Conservation (phyloP, 306 rosid species). For the Malus sylvestris region DNA sequence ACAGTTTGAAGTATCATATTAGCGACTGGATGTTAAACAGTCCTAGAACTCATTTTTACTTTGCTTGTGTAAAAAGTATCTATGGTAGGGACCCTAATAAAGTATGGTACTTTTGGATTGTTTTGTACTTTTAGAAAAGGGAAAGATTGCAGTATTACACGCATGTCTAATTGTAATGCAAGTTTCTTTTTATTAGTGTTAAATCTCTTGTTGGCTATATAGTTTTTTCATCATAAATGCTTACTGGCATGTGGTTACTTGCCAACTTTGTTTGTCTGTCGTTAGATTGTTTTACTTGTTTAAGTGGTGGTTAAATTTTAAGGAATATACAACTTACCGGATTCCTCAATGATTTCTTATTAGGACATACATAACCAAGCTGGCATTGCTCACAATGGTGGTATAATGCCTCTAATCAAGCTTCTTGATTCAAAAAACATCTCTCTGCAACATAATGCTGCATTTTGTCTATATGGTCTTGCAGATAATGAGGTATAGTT, state of each 20-base stretch:
- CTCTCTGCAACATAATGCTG: conserved; percentile 55
- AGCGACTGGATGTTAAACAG: background rate
- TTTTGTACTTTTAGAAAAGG: background rate
- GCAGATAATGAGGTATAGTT: conserved; percentile 77
- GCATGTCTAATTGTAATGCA: background rate
- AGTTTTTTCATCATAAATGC: background rate
- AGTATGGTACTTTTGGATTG: background rate
- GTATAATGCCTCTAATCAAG: conserved; percentile 52
- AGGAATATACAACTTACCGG: background rate
- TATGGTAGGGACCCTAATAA: background rate
- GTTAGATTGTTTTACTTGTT: background rate
- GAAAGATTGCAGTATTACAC: background rate
- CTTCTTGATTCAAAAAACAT: conserved; percentile 43
- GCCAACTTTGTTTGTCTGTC: background rate
- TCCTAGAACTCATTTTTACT: background rate
- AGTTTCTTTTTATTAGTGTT: background rate
- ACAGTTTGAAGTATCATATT: background rate
- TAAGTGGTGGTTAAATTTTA: background rate
- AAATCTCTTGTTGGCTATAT: background rate
- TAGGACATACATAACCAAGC: conserved; percentile 87
- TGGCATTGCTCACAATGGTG: conserved; percentile 76
- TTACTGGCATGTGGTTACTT: background rate
- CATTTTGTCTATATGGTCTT: conserved; percentile 59
- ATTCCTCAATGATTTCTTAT: conserved; percentile 4
- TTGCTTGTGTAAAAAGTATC: background rate